These are phyloP conservation scores for Litsea cubeba DNA, from an alignment of 164 flowering plant genomes.

Conservation along the genomic window DNA sequence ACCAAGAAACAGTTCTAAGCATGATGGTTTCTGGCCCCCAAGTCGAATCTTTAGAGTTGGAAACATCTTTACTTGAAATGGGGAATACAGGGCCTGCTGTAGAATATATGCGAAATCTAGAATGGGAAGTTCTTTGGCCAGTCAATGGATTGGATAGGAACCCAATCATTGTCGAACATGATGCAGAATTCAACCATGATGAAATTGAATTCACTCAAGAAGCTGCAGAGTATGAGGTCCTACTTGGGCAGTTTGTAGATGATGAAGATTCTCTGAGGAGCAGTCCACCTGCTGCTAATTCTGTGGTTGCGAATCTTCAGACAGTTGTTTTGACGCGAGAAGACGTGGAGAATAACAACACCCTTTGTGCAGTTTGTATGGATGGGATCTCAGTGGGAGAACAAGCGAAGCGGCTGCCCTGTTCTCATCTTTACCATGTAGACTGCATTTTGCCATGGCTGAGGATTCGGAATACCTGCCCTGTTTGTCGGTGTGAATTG, in stretches of 20 bases:
- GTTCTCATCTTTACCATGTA: conserved; percentile 65
- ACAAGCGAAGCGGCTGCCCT: conserved; percentile 51
- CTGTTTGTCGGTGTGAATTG: conserved; percentile 75
- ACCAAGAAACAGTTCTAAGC: conserved; percentile 29
- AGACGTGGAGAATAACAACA: conserved; percentile 24
- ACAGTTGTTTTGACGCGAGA: conserved; percentile 28
- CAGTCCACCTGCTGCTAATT: conserved; percentile 53
- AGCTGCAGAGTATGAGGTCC: conserved; percentile 38
- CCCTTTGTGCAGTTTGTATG: conserved; percentile 64
- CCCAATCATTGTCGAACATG: not conserved
- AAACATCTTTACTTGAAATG: conserved; percentile 11
- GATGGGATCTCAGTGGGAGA: conserved; percentile 47
- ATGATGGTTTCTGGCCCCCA: conserved; percentile 35
- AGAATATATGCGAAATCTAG: conserved; percentile 16
- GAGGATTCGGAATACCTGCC: conserved; percentile 67
- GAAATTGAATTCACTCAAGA: conserved; percentile 10
- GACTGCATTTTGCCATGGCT: conserved; percentile 88
- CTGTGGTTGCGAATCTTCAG: conserved; percentile 45
- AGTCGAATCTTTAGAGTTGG: conserved; percentile 26
- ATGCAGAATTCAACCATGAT: conserved; percentile 19
- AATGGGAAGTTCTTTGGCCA: conserved; percentile 44
- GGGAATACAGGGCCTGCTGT: conserved; percentile 2
- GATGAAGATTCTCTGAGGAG: conserved; percentile 32
- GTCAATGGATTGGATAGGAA: conserved; percentile 28
- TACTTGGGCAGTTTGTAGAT: conserved; percentile 42